phyloP scores from a whole-genome alignment of 805 yeast species.

The Ogataea methylovora region DNA sequence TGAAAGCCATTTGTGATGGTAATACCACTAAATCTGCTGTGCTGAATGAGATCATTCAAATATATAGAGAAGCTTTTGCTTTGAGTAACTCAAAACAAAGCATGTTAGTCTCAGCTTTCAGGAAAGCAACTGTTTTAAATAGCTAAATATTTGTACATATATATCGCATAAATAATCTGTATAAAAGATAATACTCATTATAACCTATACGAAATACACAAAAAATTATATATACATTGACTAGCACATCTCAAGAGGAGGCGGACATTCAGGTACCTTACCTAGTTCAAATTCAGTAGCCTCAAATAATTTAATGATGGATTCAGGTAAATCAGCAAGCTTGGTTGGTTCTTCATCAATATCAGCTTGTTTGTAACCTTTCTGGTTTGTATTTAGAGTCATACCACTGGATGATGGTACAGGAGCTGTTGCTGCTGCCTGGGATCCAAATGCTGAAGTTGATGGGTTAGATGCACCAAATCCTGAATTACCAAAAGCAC shows the following conservation, averaged over 20 bases:
- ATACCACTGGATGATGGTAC: slow-evolving; percentile 1
- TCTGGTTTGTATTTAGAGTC: no score
- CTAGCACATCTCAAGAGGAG: slow-evolving; percentile 46
- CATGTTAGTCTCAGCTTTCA: slow-evolving; percentile 28
- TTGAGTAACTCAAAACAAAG: slow-evolving; percentile 35
- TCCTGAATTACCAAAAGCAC: slow-evolving; percentile 4
- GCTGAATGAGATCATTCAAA: slow-evolving; percentile 40
- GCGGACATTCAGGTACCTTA: slow-evolving; percentile 63
- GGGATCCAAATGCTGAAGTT: slow-evolving; percentile 17
- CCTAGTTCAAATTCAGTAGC: slow-evolving; percentile 47
- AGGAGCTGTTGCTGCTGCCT: slow-evolving; percentile 4
- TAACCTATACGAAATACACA: no score
- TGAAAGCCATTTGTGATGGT: slow-evolving; percentile 68
- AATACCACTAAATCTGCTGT: slow-evolving; percentile 44
- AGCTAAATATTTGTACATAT: neutral
- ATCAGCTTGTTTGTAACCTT: slow-evolving; percentile 16
- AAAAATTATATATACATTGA: neutral
- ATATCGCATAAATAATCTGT: neutral
- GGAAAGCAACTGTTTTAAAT: neutral
- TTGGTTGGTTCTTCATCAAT: slow-evolving; percentile 16
- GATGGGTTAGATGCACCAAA: slow-evolving; percentile 4
- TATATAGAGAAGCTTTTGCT: slow-evolving; percentile 57
- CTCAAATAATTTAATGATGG: slow-evolving; percentile 39
- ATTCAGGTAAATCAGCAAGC: slow-evolving; percentile 34
- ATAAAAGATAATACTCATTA: neutral